Evolutionary conservation across 1,284 basidiomycete genomes (phyloP), one percentile per base, ranked within the genome.

Genomic region (Cryptococcus maquisensis): DNA sequence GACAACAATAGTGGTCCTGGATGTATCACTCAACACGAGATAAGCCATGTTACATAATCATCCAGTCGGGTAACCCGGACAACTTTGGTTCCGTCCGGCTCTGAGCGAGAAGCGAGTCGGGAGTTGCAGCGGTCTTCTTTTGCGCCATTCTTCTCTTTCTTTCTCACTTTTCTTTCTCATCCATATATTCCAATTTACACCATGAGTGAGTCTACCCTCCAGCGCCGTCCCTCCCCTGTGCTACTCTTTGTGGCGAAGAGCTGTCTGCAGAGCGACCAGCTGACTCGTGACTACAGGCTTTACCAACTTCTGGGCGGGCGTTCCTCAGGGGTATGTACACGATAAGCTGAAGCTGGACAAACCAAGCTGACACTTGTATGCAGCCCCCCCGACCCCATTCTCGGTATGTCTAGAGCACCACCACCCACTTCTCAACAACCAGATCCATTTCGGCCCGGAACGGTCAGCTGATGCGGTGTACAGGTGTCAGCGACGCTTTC

Each of bases 401-500:
- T 70, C 28, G 67, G 66, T 67, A 51, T 12, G 60, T 3, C 28
- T 32, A 32, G 7, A 10, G 28, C 28, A 8, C 10, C 7, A 32
- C 10, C 28, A 2, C 28, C 54, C 10, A 23, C 32, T 46, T 44
- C 7, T 43, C 13, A 44, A n/a, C 46, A 48, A 18, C n/a, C 36
- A 12, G 28, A 1, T 21, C 16, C 8, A 26, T 16, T 21, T 21
- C 18, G 18, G 20, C 3, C 42, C 39, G 39, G 45, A 35, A 10
- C 18, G 20, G 26, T 23, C 39, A 40, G 24, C 23, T 48, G 24
- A 23, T 32, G 46, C 18, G 6, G 28, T 44, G 7, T 26, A 20
- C 47, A 65, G 66, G 68, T 60, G 69, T 71, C 28, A 65, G 63
- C 38, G 69, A 71, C 28, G 60, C 61, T 15, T 71, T 67, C 63